Base-by-base conservation (phyloP, 2,329 filamentous ascomycete species). In the Zymoseptoria pseudotritici region DNA sequence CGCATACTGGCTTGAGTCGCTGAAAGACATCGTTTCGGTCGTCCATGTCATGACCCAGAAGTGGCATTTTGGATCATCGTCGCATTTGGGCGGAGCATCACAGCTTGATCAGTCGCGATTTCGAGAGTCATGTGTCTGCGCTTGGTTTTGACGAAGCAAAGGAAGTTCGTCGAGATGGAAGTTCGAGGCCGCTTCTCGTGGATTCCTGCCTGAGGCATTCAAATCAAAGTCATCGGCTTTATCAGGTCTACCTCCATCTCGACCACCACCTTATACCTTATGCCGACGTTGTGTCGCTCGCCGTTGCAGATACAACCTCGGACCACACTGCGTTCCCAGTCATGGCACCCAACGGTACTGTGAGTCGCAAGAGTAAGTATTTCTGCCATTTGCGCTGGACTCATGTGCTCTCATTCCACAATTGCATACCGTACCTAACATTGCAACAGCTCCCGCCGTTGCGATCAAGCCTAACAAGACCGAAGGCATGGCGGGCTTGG, bases 1-100 rank as follows among this genome's bases (percentile, higher is more conserved):
- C 80, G 67, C 84, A 87, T 58, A 77, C 75, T 55, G 79, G 77
- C 64, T 85, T 85, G 58, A 87, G 76, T 80, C 83, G 66, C 51
- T 75, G 72, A 61, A 80, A 80, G 22, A 70, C 62, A 13, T 73
- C 70, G 57, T 74, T 74, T 57, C 75, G 72, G 50, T 54, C 54
- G 21, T 71, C 69, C 68, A 71, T 70, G 42, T 57, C 57, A 19
- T 63, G 46, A 13, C 54, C 26, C 9, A 31, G 52, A 29, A 53
- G 22, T 29, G 52, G 52, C 52, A 53, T 53, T 10, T 29, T 29
- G 20, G 8, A 46, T 46, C 36, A 46, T 46, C 36, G 36, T 46
- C 36, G 36, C 36, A 46, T 46, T 46, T 46, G 13, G 36, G 17
- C 36, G 13, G 26, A 29, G 13, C 17, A 46, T 46, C 36, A 17